Conservation (phyloP, 768 basidiomycete genomes). For the Calvatia gigantea region DNA sequence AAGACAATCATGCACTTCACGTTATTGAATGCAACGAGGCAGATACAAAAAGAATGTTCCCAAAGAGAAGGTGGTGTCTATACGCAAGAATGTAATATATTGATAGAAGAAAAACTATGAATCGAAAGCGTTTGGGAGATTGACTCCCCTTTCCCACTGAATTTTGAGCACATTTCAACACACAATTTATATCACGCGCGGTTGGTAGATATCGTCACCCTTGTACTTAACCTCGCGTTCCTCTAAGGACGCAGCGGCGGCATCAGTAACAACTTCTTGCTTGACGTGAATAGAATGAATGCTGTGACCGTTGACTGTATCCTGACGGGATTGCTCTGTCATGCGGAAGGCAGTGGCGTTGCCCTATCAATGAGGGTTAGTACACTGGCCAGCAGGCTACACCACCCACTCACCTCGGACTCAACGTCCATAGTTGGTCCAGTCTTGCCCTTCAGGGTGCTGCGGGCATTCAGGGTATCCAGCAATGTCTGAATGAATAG, state of each 20-base stretch:
- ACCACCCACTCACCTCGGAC: constrained; percentile 21
- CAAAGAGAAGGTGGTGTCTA: constrained; percentile 1
- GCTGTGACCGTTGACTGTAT: constrained; percentile 16
- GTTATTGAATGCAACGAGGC: neutral
- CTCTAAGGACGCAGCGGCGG: constrained; percentile 6
- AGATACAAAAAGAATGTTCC: neutral
- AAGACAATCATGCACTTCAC: too few relatives aligned
- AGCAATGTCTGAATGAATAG: constrained; percentile 30
- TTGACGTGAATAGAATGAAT: constrained; percentile 27
- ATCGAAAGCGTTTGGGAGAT: neutral
- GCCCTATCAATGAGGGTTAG: neutral
- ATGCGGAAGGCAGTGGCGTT: constrained; percentile 23
- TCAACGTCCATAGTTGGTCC: constrained; percentile 23
- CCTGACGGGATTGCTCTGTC: constrained; percentile 20
- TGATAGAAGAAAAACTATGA: neutral
- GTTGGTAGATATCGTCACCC: constrained; percentile 13
- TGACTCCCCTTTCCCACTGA: neutral
- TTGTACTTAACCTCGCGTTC: constrained; percentile 20
- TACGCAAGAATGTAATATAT: neutral
- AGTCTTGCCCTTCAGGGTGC: constrained; percentile 19
- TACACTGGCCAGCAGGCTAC: neutral
- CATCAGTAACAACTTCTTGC: constrained; percentile 24
- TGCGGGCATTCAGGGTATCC: constrained; percentile 35
- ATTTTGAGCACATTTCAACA: neutral
- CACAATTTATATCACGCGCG: neutral